phyloP scores from a whole-genome alignment of 169 alveolate species.

The Plasmodium blacklocki region DNA sequence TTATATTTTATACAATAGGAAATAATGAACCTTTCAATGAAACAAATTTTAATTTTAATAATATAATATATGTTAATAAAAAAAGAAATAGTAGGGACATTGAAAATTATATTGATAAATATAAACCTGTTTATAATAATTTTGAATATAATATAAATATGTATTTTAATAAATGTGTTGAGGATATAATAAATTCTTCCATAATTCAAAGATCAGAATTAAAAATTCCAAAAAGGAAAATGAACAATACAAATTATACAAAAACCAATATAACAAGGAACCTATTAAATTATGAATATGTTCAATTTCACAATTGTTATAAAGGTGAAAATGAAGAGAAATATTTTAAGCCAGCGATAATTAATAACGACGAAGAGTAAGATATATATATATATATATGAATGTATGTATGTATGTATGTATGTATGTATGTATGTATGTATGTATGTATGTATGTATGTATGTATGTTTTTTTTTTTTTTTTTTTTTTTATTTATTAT shows the following conservation, averaged over 20 bases:
- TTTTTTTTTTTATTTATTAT: no score
- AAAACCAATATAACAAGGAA: constrained; percentile 10
- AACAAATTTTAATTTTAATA: no score
- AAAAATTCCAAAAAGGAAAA: neutral
- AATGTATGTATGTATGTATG: neutral
- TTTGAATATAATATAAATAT: constrained; percentile 50
- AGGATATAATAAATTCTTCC: constrained; percentile 42
- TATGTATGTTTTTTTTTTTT: neutral
- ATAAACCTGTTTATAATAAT: constrained; percentile 48
- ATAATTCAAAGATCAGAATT: neutral
- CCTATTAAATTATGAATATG: constrained; percentile 14
- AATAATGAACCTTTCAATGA: neutral
- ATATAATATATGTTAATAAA: no score
- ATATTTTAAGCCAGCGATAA: constrained; percentile 14
- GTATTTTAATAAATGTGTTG: constrained; percentile 40
- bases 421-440: neutral
- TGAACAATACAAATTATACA: neutral
- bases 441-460: neutral
- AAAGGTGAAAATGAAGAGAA: constrained; percentile 4
- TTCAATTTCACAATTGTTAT: constrained; percentile 18
- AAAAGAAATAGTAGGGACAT: no score
- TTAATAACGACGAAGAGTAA: constrained; percentile 16
- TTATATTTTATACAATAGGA: neutral
- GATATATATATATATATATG: neutral
- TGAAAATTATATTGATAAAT: neutral